These are phyloP conservation scores for Psophocarpus tetragonolobus DNA, from an alignment of 306 rosid genomes.

Conservation along the genomic window DNA sequence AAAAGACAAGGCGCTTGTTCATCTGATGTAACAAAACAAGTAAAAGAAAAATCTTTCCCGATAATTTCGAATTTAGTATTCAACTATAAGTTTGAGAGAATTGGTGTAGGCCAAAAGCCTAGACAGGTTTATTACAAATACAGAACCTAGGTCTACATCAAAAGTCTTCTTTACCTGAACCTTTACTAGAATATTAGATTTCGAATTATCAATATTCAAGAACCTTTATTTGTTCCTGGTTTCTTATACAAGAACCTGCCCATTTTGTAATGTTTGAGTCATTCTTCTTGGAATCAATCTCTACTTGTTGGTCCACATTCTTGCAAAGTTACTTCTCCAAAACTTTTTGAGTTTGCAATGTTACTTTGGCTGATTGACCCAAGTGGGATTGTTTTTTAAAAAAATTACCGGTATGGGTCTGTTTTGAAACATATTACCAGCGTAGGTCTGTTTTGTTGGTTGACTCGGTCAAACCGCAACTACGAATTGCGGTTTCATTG, in stretches of 20 bases:
- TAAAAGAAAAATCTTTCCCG: background rate
- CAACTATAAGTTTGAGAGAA: background rate
- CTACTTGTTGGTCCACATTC: too few relatives aligned
- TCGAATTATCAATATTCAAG: background rate
- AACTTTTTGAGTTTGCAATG: too few relatives aligned
- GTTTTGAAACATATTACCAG: too few relatives aligned
- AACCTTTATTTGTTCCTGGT: background rate
- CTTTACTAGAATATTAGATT: background rate
- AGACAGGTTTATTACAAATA: background rate
- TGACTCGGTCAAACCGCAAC: too few relatives aligned
- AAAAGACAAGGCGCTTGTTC: background rate
- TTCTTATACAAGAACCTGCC: conserved; percentile 14
- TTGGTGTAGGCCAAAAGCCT: background rate
- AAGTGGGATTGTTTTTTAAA: too few relatives aligned
- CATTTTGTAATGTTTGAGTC: background rate
- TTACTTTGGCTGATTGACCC: too few relatives aligned
- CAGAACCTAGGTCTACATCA: background rate
- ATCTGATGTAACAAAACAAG: background rate
- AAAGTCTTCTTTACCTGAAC: background rate
- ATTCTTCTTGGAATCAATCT: background rate
- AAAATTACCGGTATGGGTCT: too few relatives aligned
- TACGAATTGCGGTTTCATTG: too few relatives aligned
- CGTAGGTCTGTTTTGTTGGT: too few relatives aligned
- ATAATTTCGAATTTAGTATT: background rate
- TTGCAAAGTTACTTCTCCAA: too few relatives aligned